phyloP scores from a whole-genome alignment of 176 grass and related monocot species.

The Carex littledalei region DNA sequence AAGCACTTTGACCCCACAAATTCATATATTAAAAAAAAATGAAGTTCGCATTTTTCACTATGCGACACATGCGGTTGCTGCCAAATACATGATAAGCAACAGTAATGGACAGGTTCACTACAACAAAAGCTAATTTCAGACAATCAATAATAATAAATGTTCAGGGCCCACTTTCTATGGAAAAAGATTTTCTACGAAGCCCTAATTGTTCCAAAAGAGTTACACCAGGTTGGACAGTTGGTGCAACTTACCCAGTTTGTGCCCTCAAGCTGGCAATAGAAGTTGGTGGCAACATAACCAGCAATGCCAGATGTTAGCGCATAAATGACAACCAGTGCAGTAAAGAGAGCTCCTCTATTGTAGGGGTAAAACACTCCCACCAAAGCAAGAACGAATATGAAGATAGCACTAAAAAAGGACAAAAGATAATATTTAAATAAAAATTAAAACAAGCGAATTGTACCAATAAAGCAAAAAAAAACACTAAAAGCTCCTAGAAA shows the following conservation, averaged over 20 bases:
- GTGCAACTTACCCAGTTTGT: conserved; percentile 82
- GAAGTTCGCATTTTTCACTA: background rate
- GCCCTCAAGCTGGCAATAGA: conserved; percentile 89
- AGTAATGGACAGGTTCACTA: background rate
- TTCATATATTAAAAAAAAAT: background rate
- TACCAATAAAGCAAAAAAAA: background rate
- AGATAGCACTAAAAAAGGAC: conserved; percentile 50
- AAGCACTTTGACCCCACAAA: background rate
- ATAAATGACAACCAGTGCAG: conserved; percentile 90
- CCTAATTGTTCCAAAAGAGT: too few species aligned
- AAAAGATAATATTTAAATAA: conserved; percentile 14
- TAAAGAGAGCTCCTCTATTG: conserved; percentile 90
- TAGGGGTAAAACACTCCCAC: conserved; percentile 93
- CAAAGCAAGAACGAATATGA: conserved; percentile 87
- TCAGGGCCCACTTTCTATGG: background rate
- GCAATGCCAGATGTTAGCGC: conserved; percentile 94
- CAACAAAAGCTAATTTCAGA: background rate
- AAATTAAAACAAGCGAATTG: background rate
- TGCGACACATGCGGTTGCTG: background rate
- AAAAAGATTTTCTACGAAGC: background rate
- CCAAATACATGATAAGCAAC: background rate
- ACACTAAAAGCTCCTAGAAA: background rate
- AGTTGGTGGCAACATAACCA: conserved; percentile 79
- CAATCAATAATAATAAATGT: background rate
- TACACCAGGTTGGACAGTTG: too few species aligned